Base-by-base conservation (phyloP, 495 filamentous ascomycete species). In the Penicillium goetzii region DNA sequence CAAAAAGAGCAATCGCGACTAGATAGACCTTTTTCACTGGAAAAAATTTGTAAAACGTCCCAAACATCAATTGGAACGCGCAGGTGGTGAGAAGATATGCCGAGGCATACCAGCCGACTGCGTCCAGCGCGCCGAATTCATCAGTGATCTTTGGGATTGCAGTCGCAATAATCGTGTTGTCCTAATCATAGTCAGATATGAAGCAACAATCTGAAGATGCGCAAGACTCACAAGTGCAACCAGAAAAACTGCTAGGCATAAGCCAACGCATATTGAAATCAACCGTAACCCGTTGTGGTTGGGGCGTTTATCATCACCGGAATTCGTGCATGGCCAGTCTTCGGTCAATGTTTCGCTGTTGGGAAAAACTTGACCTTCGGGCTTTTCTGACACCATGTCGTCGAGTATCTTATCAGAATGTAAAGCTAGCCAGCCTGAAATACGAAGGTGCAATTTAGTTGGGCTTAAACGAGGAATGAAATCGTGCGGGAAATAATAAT, bases 121-220 rank as follows among this genome's bases (percentile, higher is more conserved):
- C 57, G 25, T 26, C 43, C 10, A 52, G 56, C 21, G 47, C 55
- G n/a, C 64, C 49, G 49, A 70, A 68, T 23, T 64, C n/a, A 2
- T 61, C 61, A 1, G 68, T 70, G 49, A 70, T 70, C 15, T 28
- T 25, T 0, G 68, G 61, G 19, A 70, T 66, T 10, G 68, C 68
- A 4, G 65, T 68, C 10, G 65, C 36, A 6, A 71, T 63, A 8
- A 71, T 63, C 0, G 36, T 38, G 14, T 38, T 38, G 4, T 38
- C 36, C 36, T 38, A 15, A 0, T 14, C 14, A 15, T 38, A 6
- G 10, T 38, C 4, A 38, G 36, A 38, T 1, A 0, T 38, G 4
- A 3, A 15, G 36, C 9, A 38, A 38, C 12, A 3, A 15, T 3
- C 11, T 4, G 3, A 38, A 14, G 36, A 14, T 11, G 12, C 11